Percentiles rank a stretch among this genome's conserved stretches.
These are phyloP conservation scores for Glycine soja DNA, from an alignment of 306 rosid species.

Conservation along the genomic window DNA sequence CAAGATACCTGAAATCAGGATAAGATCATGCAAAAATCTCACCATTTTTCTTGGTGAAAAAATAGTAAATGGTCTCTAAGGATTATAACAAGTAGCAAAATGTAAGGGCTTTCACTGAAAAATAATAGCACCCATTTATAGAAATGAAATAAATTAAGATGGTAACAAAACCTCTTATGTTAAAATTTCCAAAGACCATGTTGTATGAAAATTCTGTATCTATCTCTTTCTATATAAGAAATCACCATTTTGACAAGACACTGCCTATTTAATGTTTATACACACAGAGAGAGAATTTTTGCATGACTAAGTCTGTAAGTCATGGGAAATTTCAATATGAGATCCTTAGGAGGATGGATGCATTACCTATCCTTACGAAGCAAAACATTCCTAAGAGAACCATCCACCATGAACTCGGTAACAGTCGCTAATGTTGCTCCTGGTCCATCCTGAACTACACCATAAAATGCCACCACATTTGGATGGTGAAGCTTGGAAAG, in stretches of 20 bases:
- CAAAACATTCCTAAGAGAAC: slow-evolving; percentile 88
- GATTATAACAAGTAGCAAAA: slow-evolving; percentile 22
- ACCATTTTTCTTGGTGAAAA: slow-evolving; percentile 31
- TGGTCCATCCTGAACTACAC: slow-evolving; percentile 93
- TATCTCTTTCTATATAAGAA: neutral
- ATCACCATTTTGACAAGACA: too few species aligned
- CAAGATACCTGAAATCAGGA: slow-evolving; percentile 70
- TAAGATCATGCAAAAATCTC: slow-evolving; percentile 41
- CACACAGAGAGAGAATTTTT: neutral
- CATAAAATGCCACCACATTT: slow-evolving; percentile 91
- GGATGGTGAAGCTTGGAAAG: slow-evolving; percentile 97
- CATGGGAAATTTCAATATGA: neutral
- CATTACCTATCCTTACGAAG: slow-evolving; percentile 86
- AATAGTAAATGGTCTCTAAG: neutral
- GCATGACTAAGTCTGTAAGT: neutral
- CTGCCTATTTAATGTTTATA: too few species aligned
- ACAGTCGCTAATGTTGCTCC: slow-evolving; percentile 89
- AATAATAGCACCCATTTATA: slow-evolving; percentile 3
- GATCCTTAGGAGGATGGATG: slow-evolving; percentile 4
- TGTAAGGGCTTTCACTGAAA: slow-evolving; percentile 1
- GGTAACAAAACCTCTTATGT: neutral
- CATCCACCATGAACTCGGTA: slow-evolving; percentile 89
- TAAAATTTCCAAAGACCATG: neutral
- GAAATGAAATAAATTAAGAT: slow-evolving; percentile 34
- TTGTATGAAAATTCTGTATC: neutral